A percentile compares a stretch with the other conserved stretches of the same genome.
Conservation (phyloP, 2,329 filamentous ascomycete genomes). For the Neophaeococcomyces aloes region DNA sequence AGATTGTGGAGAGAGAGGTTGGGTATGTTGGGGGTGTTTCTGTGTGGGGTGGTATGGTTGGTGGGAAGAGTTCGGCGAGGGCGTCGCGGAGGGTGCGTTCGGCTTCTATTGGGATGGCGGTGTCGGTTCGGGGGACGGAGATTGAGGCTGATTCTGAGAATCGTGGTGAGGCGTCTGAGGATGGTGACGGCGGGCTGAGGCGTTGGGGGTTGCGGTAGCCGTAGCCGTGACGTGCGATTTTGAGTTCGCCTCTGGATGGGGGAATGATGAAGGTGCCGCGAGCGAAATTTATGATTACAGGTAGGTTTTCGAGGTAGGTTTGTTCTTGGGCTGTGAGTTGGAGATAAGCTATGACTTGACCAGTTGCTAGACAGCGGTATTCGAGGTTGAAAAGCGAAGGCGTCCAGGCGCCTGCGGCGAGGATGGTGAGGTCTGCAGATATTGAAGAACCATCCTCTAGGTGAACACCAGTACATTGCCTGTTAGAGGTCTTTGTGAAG, state of each 20-base stretch:
- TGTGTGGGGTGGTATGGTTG: no score
- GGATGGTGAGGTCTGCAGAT: constrained; percentile 33
- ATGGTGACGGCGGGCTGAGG: no score
- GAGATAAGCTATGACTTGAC: constrained; percentile 69
- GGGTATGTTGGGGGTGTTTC: no score
- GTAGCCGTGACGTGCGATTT: constrained; percentile 57
- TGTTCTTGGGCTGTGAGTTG: constrained; percentile 64
- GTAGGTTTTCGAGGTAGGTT: constrained; percentile 50
- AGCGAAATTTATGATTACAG: constrained; percentile 45
- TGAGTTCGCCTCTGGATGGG: constrained; percentile 42
- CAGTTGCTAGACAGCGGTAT: constrained; percentile 66
- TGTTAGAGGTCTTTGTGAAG: neutral
- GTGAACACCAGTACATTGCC: constrained; percentile 14
- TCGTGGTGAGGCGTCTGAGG: no score
- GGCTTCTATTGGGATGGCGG: constrained; percentile 43
- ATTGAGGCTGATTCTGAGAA: no score
- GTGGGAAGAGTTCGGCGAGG: constrained; percentile 40
- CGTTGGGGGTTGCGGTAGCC: constrained; percentile 41
- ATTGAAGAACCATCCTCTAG: constrained; percentile 7
- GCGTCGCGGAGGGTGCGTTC: constrained; percentile 41
- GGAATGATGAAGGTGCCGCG: constrained; percentile 46
- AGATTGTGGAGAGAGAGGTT: no score
- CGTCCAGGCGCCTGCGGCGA: constrained; percentile 86
- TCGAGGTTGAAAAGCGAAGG: constrained; percentile 63
- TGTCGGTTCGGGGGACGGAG: constrained; percentile 25